Base-by-base conservation (phyloP, 2,329 filamentous ascomycete genomes). In the Aspergillus spinulosporus region DNA sequence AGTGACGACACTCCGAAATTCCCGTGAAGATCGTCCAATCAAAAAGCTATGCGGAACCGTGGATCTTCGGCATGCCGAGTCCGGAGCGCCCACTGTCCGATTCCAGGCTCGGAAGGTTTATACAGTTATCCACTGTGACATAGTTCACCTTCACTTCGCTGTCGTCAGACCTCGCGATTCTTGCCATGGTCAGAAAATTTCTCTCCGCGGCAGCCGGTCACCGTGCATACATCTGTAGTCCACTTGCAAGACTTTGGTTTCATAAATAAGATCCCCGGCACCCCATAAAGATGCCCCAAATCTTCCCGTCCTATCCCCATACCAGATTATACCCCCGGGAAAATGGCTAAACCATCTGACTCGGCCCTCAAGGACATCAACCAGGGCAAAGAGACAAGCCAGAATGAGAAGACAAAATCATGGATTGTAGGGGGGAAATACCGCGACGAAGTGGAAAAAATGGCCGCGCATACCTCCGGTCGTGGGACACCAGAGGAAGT, bases 401-500 rank as follows among this genome's bases (percentile, higher is more conserved):
- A 46, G 14, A 15, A 46, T 34, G 44, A 46, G 9, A 50, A 42
- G 48, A 31, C 36, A 8, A 28, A 40, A 5, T 34, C 37, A 4
- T 51, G 49, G 49, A 62, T 70, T 7, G 58, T 67, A 29, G 68
- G 68, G 44, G 67, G 67, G 14, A 68, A 68, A 49, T 59, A 66
- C 52, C 62, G 62, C 1, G 55, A 70, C 36, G 56, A 59, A 44
- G 28, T 66, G 5, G 59, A 58, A 29, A 61, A 69, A 8, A 61
- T 51, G 4, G 49, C 37, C 9, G 31, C 49, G 2, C 37, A 65
- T 29, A 46, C 63, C 3, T 59, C 59, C 14, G 50, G 63, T 7
- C 60, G 64, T 0, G 62, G 57, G n/a, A 60, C 51, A 3, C 31
- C 64, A 3, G 63, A 71, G 46, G 72, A 76, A 46, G 74, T 82